Evolutionary conservation across 345 rosid species (phyloP), one percentile per base, ranked within the genome.

Genomic region (Pistacia atlantica): DNA sequence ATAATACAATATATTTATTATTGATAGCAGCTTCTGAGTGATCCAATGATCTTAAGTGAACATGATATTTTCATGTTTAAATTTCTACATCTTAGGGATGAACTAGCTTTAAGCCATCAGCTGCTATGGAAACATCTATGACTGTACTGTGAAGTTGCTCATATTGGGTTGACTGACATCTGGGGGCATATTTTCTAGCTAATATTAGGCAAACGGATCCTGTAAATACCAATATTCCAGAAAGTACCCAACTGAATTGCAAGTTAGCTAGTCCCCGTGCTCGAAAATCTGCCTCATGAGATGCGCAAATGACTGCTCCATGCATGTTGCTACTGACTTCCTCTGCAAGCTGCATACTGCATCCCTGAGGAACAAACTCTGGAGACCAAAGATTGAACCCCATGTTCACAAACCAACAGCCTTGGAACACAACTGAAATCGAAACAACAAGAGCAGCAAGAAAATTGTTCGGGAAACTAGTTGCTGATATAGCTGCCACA

Each of bases 211-310:
- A 85, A 69, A 85, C 66, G 64, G 84, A 82, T 74, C 91, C 93
- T 5, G 91, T 88, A 69, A 85, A 80, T 10, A 89, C 78, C 89
- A 88, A 67, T 65, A 93, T 86, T 45, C 86, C 91, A 1, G 86
- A 79, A 69, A 93, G 84, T 63, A 90, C 90, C 98, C 97, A 95
- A 83, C 97, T 95, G 84, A 93, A 95, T 83, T 95, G 98, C 84
- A 95, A 71, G 81, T 95, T 93, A 13, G 95, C 94, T 46, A 93
- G 82, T 37, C 94, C 94, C 78, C 88, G 86, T 13, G 98, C 97
- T 74, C 97, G 83, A 3, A 59, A 22, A 69, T 89, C 95, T 31
- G 97, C 94, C 31, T 68, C 90, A 10, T 63, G 75, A 2, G 97
- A 87, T 31, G 71, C 81, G 59, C 97, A 95, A 28, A 79, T 79